A percentile compares a stretch with the other conserved stretches of the same genome.
These are phyloP conservation scores for Teunomyces pallodes DNA, from an alignment of 805 yeast genomes.

Conservation along the genomic window DNA sequence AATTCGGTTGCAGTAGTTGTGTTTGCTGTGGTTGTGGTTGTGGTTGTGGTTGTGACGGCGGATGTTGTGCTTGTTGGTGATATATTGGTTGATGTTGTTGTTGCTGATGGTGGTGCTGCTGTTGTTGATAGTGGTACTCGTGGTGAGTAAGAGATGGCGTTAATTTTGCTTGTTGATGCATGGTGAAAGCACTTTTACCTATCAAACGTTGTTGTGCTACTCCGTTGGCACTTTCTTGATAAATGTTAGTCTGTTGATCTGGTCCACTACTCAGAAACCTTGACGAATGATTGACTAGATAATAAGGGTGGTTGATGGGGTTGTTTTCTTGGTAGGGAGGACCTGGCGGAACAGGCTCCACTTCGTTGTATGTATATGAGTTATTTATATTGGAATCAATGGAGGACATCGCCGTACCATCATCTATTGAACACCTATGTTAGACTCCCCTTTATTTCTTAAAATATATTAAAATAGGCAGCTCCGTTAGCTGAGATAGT, in stretches of 20 bases:
- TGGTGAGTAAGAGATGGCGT: neutral
- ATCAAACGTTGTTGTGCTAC: neutral
- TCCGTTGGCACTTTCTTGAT: neutral
- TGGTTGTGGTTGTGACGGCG: neutral
- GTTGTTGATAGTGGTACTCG: neutral
- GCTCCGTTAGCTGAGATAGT: neutral
- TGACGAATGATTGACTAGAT: neutral
- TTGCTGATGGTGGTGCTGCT: neutral
- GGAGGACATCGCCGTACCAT: conserved; percentile 1
- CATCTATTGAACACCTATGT: neutral
- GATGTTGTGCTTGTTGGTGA: neutral
- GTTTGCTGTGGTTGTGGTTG: neutral
- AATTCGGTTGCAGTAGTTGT: neutral
- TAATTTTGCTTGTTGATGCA: neutral
- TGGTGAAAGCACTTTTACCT: neutral
- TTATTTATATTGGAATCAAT: neutral
- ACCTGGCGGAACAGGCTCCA: neutral
- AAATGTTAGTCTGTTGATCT: neutral
- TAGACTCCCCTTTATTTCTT: neutral
- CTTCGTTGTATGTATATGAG: neutral
- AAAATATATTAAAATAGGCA: neutral
- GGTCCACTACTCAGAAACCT: neutral
- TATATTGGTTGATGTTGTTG: neutral
- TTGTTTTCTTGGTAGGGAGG: neutral
- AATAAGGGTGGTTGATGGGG: neutral